Evolutionary conservation across 192 early-diverging fungal genomes (phyloP).

Genomic region (Coemansia sp.): DNA sequence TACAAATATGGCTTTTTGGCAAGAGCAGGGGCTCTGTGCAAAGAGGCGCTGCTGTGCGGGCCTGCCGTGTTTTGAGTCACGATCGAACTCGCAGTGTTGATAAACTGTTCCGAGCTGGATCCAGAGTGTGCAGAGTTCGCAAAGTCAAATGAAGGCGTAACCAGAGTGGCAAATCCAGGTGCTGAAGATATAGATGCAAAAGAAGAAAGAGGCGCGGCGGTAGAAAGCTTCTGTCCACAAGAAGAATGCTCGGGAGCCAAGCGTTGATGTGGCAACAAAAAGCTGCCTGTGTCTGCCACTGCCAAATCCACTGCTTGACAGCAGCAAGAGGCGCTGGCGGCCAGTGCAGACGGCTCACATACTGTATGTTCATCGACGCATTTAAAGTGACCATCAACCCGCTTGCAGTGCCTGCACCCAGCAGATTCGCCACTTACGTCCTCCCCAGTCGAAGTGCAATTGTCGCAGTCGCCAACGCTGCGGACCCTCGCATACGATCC

Average conservation of each 20-base stretch:
- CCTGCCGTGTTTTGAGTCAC: not conserved
- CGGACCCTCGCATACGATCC: conserved; percentile 7
- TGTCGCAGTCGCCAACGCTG: not conserved
- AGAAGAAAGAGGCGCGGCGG: conserved; percentile 15
- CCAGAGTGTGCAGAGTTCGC: not conserved
- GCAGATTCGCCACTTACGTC: not conserved
- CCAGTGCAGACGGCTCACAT: not conserved
- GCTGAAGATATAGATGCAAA: conserved; percentile 14
- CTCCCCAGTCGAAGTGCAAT: not conserved
- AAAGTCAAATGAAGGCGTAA: not conserved
- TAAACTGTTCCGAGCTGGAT: not conserved
- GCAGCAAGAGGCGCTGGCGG: not conserved
- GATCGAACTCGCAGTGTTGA: not conserved
- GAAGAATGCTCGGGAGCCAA: conserved; percentile 14
- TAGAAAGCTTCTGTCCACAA: conserved; percentile 9
- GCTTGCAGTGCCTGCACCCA: not conserved
- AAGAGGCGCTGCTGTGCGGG: too few relatives aligned
- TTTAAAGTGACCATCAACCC: not conserved
- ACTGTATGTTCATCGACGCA: not conserved
- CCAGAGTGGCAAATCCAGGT: conserved; percentile 2
- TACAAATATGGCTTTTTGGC: not conserved
- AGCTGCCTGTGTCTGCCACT: not conserved
- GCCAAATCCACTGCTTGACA: not conserved
- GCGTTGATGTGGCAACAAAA: conserved; percentile 11
- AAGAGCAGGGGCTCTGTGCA: not conserved